Evolutionary conservation across 768 basidiomycete species (phyloP).

Genomic region (Tubosaeta brunneosetosa): DNA sequence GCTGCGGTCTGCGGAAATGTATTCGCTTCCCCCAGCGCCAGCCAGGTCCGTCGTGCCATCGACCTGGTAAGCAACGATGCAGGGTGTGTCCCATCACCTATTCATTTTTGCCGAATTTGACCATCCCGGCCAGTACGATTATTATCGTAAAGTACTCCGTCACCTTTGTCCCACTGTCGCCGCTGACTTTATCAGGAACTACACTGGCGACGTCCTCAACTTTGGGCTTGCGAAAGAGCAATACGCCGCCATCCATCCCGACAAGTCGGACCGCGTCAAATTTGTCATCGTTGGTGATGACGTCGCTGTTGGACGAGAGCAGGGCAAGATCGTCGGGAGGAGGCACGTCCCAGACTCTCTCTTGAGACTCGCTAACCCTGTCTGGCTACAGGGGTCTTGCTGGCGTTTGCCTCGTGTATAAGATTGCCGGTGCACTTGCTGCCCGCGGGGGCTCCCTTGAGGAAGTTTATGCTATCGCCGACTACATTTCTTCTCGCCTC

Average conservation of each 20-base stretch:
- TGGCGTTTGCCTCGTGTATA: slow-evolving; percentile 81
- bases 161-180: neutral
- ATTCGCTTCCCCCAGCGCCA: slow-evolving; percentile 86
- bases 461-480: slow-evolving; percentile 61
- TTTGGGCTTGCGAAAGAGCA: slow-evolving; percentile 89
- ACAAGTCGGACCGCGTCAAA: slow-evolving; percentile 60
- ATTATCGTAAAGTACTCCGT: slow-evolving; percentile 72
- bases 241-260: slow-evolving; percentile 64
- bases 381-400: slow-evolving; percentile 60
- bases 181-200: slow-evolving; percentile 50
- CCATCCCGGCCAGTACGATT: slow-evolving; percentile 52
- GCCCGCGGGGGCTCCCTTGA: slow-evolving; percentile 61
- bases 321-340: slow-evolving; percentile 82
- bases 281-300: slow-evolving; percentile 88
- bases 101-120: neutral
- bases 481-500: slow-evolving; percentile 60
- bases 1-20: slow-evolving; percentile 84
- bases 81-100: slow-evolving; percentile 43
- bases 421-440: slow-evolving; percentile 83
- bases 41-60: slow-evolving; percentile 78
- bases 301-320: slow-evolving; percentile 76
- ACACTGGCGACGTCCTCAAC: slow-evolving; percentile 87
- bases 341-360: slow-evolving; percentile 33
- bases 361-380: neutral
- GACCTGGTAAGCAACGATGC: slow-evolving; percentile 68